Evolutionary conservation across 2,329 filamentous ascomycete genomes (phyloP), one percentile per base, ranked within the genome.

Genomic region (Penicillium sp.): DNA sequence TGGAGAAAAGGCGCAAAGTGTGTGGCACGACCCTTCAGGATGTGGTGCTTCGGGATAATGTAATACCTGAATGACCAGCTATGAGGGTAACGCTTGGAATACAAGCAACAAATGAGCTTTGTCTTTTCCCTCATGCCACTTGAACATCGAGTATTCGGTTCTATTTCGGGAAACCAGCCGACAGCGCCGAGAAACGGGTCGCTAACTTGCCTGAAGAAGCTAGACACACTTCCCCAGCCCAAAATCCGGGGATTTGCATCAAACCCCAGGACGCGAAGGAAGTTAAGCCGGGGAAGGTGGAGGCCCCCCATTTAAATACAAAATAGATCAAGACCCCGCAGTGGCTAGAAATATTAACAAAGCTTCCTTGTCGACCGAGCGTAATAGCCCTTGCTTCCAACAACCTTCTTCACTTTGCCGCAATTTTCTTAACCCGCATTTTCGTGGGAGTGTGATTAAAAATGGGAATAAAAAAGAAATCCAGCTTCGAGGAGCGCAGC

Each of bases 151-250:
- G 13, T 4, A 30, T 29, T 8, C 4, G 15, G 8, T 13, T 40
- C 45, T 23, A n/a, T 17, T 40, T 47, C 17, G 8, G 33, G 45
- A 4, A n/a, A 40, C 23, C 7, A 32, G 26, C 45, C 45, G 45
- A 46, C 41, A 36, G 18, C 29, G 34, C 41, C 26, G 17, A 46
- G 26, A 21, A 20, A 29, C 41, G 42, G 29, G 34, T 51, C 42
- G 49, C 24, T 17, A 51, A 42, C 21, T 41, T 46, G 12, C 49
- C 42, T 20, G 36, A 47, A 47, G 10, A 7, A 40, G 33, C n/a
- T 21, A 46, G 39, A 9, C 24, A 46, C 5, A 13, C 4, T 29
- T 33, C 9, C 24, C 17, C 24, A 29, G n/a, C 9, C 10, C 17
- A 40, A 34, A 46, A n/a, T 17, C 24, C 17, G 39, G 39, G 17